Conservation (phyloP, 768 basidiomycete genomes). For the button mushroom (Agaricus bisporus) region DNA sequence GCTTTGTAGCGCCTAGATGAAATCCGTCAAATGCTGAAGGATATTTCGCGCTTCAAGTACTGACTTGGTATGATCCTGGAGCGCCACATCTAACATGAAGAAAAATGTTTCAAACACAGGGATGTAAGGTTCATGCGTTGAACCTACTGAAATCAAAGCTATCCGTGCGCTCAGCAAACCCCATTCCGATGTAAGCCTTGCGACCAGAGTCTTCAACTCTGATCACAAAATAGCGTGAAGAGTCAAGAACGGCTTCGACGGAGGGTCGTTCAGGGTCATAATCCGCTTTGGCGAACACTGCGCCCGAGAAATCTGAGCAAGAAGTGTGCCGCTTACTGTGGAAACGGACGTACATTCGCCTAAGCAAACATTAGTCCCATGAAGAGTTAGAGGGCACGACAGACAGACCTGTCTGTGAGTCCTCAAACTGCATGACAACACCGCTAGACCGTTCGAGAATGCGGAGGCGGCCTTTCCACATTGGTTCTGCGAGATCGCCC, state of each 20-base stretch:
- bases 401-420: slow-evolving; percentile 64
- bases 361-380: slow-evolving; percentile 9
- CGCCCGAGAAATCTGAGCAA: slow-evolving; percentile 9
- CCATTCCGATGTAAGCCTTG: slow-evolving; percentile 92
- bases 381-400: neutral
- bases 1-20: slow-evolving; percentile 55
- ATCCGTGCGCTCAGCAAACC: slow-evolving; percentile 82
- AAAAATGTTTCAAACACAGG: neutral
- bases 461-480: slow-evolving; percentile 91
- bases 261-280: slow-evolving; percentile 76
- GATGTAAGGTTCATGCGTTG: neutral
- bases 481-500: slow-evolving; percentile 75
- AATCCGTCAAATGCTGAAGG: slow-evolving; percentile 1
- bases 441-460: slow-evolving; percentile 72
- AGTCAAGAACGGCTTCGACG: slow-evolving; percentile 95
- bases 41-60: neutral
- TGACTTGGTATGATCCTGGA: slow-evolving; percentile 84
- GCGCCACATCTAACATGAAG: slow-evolving; percentile 57
- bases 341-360: slow-evolving; percentile 56
- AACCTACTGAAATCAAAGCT: slow-evolving; percentile 88
- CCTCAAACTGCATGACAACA: slow-evolving; percentile 75
- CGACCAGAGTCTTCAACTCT: slow-evolving; percentile 83
- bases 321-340: neutral
- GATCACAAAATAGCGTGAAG: slow-evolving; percentile 91
- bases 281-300: slow-evolving; percentile 82